These are phyloP conservation scores for Penicillium brasilianum DNA, from an alignment of 2,329 filamentous ascomycete genomes.

Conservation along the genomic window DNA sequence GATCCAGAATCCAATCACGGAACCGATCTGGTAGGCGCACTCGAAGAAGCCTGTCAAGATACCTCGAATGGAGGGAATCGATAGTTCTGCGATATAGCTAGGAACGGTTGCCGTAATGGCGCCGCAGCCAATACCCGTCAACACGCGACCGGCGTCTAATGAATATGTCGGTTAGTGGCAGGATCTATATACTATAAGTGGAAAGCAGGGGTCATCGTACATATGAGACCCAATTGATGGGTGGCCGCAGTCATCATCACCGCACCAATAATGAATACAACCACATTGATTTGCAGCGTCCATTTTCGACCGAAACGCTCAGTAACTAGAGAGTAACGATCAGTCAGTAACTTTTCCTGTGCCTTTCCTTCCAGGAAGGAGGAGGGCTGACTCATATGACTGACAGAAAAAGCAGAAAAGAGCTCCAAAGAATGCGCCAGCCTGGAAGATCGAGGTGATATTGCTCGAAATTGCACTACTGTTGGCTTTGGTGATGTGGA, in stretches of 20 bases:
- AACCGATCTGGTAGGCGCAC: slow-evolving; percentile 40
- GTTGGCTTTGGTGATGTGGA: slow-evolving; percentile 45
- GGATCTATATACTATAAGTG: neutral
- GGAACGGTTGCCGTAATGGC: slow-evolving; percentile 39
- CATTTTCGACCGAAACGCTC: slow-evolving; percentile 58
- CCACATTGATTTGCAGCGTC: slow-evolving; percentile 55
- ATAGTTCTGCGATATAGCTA: slow-evolving; percentile 43
- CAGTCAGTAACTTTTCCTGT: neutral
- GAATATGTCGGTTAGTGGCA: neutral
- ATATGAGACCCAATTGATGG: slow-evolving; percentile 37
- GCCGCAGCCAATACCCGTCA: slow-evolving; percentile 42
- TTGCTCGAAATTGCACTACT: slow-evolving; percentile 52
- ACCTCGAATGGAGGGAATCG: slow-evolving; percentile 41
- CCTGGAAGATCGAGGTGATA: slow-evolving; percentile 56
- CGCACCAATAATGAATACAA: slow-evolving; percentile 53
- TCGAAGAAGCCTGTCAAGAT: slow-evolving; percentile 42
- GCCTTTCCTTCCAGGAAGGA: neutral
- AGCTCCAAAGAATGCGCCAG: slow-evolving; percentile 60
- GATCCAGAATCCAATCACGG: slow-evolving; percentile 44
- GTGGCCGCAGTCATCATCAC: slow-evolving; percentile 52
- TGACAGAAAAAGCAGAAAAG: slow-evolving; percentile 50
- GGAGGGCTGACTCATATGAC: neutral
- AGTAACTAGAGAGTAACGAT: slow-evolving; percentile 36
- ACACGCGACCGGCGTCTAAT: slow-evolving; percentile 41
- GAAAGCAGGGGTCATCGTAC: neutral